phyloP scores from a whole-genome alignment of 2,329 filamentous ascomycete species.

The Arthrobotrys iridis region DNA sequence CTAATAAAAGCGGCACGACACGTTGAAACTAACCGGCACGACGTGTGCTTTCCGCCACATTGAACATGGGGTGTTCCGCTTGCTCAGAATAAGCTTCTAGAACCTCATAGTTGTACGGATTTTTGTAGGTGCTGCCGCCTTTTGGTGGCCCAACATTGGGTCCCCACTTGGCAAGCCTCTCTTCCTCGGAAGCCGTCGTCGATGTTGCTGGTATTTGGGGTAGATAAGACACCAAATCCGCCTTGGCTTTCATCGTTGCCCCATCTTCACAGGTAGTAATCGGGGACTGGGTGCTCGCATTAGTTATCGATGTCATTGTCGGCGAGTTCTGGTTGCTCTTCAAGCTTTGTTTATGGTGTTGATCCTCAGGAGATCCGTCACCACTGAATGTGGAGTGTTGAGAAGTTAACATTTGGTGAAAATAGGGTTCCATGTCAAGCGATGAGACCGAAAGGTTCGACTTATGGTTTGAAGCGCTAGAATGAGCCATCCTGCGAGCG shows the following conservation, averaged over 20 bases:
- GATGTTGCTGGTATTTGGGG: slow-evolving; percentile 36
- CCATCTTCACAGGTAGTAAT: slow-evolving; percentile 14
- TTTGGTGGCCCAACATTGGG: slow-evolving; percentile 25
- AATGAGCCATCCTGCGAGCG: slow-evolving; percentile 34
- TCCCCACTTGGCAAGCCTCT: slow-evolving; percentile 41
- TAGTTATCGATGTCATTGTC: neutral
- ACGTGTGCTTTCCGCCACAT: slow-evolving; percentile 39
- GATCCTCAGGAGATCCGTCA: slow-evolving; percentile 16
- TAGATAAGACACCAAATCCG: slow-evolving; percentile 36
- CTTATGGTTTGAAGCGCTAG: neutral
- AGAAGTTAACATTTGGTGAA: neutral
- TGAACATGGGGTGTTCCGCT: slow-evolving; percentile 37
- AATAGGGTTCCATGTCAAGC: slow-evolving; percentile 3
- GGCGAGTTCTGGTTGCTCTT: neutral
- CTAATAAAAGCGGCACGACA: neutral
- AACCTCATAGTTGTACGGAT: slow-evolving; percentile 31
- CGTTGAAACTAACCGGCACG: slow-evolving; percentile 23
- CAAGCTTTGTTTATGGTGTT: neutral
- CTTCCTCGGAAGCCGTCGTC: slow-evolving; percentile 21
- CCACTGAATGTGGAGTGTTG: neutral
- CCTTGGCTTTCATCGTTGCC: neutral
- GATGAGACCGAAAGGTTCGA: slow-evolving; percentile 2
- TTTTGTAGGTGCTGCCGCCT: slow-evolving; percentile 3
- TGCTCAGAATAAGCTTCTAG: slow-evolving; percentile 36
- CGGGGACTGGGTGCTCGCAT: slow-evolving; percentile 15